Percentiles rank a stretch among this genome's conserved stretches.
Conservation (phyloP, 129 eudicot genomes). For the Mikania micrantha region DNA sequence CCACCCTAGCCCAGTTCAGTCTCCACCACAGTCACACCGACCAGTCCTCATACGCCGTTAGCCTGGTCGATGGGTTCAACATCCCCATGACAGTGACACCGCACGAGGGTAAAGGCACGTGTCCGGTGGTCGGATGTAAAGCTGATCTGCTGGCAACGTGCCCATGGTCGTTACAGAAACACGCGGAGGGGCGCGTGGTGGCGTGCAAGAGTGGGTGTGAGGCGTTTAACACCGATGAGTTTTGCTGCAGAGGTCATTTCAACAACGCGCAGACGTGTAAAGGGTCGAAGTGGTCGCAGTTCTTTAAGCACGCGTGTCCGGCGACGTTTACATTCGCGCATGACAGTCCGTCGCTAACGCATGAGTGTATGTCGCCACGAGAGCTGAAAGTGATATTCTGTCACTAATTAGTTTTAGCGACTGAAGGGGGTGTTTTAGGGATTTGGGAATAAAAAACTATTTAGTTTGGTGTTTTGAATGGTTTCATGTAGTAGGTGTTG, state of each 20-base stretch:
- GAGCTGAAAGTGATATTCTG: conserved; percentile 97
- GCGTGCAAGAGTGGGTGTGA: conserved; percentile 92
- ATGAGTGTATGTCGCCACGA: conserved; percentile 73
- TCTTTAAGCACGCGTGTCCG: conserved; percentile 74
- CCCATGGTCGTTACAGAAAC: conserved; percentile 39
- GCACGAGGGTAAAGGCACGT: conserved; percentile 70
- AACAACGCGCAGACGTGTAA: conserved; percentile 61
- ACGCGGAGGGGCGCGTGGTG: conserved; percentile 41
- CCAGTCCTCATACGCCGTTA: conserved; percentile 75
- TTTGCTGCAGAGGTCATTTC: conserved; percentile 65
- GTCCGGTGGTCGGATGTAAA: conserved; percentile 85
- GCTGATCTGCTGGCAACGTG: conserved; percentile 54
- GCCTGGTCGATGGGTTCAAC: conserved; percentile 91
- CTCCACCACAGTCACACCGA: conserved; percentile 85
- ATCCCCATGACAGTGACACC: conserved; percentile 92
- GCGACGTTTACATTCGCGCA: conserved; percentile 79
- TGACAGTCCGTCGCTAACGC: conserved; percentile 82
- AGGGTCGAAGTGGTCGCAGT: conserved; percentile 46
- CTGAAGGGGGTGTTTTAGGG: not conserved
- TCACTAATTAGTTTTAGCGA: conserved; percentile 39
- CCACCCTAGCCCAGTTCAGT: conserved; percentile 73
- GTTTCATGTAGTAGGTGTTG: conserved; percentile 15
- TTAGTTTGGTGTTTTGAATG: conserved; percentile 10
- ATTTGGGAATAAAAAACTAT: conserved; percentile 8
- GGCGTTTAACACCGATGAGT: conserved; percentile 68